These are phyloP conservation scores for Nymphaea thermarum DNA, from an alignment of 164 flowering plant genomes.

Conservation along the genomic window DNA sequence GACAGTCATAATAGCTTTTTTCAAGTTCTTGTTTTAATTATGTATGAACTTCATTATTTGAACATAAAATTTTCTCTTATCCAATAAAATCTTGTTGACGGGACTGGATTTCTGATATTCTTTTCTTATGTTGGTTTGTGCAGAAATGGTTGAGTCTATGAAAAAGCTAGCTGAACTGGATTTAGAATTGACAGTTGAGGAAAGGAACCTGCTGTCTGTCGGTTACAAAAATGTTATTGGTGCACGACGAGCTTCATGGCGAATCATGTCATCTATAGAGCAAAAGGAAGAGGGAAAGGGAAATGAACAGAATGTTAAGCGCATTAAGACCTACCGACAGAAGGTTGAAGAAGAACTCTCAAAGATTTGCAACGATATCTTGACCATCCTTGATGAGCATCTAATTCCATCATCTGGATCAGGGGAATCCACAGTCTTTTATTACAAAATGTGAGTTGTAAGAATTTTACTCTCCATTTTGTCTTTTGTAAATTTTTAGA, in stretches of 20 bases:
- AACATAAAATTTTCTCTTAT: too few relatives aligned
- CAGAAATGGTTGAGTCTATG: conserved; percentile 92
- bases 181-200: conserved; percentile 73
- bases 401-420: conserved; percentile 56
- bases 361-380: conserved; percentile 66
- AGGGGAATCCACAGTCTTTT: conserved; percentile 79
- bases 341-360: conserved; percentile 82
- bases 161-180: conserved; percentile 63
- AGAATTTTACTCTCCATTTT: neutral
- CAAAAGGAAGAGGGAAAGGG: conserved; percentile 87
- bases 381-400: conserved; percentile 64
- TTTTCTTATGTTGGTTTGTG: conserved; percentile 1
- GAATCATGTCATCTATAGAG: conserved; percentile 86
- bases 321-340: conserved; percentile 56
- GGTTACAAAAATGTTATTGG: conserved; percentile 92
- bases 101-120: neutral
- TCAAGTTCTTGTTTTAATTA: too few relatives aligned
- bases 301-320: conserved; percentile 60
- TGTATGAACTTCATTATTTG: too few relatives aligned
- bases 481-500: too few relatives aligned
- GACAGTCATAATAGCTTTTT: too few relatives aligned
- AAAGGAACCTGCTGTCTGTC: conserved; percentile 77
- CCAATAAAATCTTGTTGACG: too few relatives aligned
- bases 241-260: conserved; percentile 82
- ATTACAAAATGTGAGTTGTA: conserved; percentile 72